Evolutionary conservation across 371 early-diverging fungal species (phyloP).

Genomic region (Mortierella sp.): DNA sequence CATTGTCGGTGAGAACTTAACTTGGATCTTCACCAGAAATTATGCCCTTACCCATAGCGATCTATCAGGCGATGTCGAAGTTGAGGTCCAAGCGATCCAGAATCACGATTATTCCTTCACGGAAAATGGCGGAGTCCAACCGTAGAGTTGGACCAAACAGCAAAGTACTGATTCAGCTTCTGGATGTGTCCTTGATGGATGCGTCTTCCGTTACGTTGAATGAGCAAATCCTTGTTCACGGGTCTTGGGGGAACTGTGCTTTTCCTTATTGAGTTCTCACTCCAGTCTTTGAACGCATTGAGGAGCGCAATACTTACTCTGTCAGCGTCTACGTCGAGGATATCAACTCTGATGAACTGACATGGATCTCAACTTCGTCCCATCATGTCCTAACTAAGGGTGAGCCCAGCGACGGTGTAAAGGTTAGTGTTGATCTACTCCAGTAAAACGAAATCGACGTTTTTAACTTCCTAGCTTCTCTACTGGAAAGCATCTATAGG

Average conservation of each 20-base stretch:
- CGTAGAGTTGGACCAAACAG: slow-evolving; percentile 20
- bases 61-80: slow-evolving; percentile 8
- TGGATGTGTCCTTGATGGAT: slow-evolving; percentile 33
- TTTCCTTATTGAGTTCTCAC: slow-evolving; percentile 23
- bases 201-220: slow-evolving; percentile 19
- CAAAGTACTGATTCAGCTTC: slow-evolving; percentile 19
- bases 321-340: slow-evolving; percentile 24
- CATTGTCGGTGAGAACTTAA: slow-evolving; percentile 1
- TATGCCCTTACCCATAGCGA: slow-evolving; percentile 19
- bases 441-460: not conserved
- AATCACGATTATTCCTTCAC: slow-evolving; percentile 7
- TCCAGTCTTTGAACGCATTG: slow-evolving; percentile 14
- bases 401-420: not conserved
- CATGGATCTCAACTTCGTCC: slow-evolving; percentile 6
- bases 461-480: not conserved
- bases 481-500: not conserved
- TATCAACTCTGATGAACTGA: not conserved
- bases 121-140: not conserved
- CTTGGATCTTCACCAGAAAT: slow-evolving; percentile 23
- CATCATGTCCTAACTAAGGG: slow-evolving; percentile 14
- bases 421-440: slow-evolving; percentile 7
- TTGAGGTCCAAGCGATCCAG: slow-evolving; percentile 14
- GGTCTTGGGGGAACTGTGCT: not conserved
- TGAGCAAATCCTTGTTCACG: slow-evolving; percentile 8
- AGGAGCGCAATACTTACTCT: slow-evolving; percentile 15